Base-by-base conservation (phyloP, 2,329 filamentous ascomycete genomes). In the Verticillium tricorpus region DNA sequence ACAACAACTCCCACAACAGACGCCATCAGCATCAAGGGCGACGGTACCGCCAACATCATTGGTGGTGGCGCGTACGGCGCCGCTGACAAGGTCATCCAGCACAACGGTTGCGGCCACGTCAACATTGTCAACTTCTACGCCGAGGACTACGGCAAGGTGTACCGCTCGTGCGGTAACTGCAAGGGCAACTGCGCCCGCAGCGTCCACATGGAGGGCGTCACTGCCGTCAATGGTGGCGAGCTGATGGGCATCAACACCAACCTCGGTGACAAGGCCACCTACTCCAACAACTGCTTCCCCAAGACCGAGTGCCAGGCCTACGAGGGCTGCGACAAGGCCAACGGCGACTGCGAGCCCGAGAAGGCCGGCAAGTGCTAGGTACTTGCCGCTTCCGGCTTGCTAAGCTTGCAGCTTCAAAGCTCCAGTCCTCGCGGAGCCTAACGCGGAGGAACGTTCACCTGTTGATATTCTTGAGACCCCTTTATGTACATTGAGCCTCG, bases 71-170 rank as follows among this genome's bases (percentile, higher is more conserved):
- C 79, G 0, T 76, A 74, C 56, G 69, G 76, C 32, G 78, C 78
- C 4, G 55, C 65, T 0, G 79, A 81, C 67, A 81, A 81, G 70
- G 67, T 81, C 15, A 70, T 80, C 56, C 79, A 81, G 68, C 77
- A 80, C 67, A 80, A 81, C 60, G 79, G 78, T 12, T 74, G 76
- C 56, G 78, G 78, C 0, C 78, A 74, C 11, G 74, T 80, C 45
- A 76, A 75, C 50, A 63, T 74, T 31, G 64, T 74, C 64, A 76
- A 77, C 65, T 76, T 77, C 70, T 78, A 77, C 59, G 78, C 74
- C 63, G 70, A 77, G 6, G 74, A 80, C 69, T 81, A 81, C 63
- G 80, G 80, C 59, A 82, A 83, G 67, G 72, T 80, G 40, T 79
- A 65, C 58, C 61, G 62, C 58, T 60, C 63, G 14, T 65, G 62